Evolutionary conservation across 2,329 filamentous ascomycete genomes (phyloP), one percentile per base, ranked within the genome.

Genomic region (Pseudogymnoascus sp.): DNA sequence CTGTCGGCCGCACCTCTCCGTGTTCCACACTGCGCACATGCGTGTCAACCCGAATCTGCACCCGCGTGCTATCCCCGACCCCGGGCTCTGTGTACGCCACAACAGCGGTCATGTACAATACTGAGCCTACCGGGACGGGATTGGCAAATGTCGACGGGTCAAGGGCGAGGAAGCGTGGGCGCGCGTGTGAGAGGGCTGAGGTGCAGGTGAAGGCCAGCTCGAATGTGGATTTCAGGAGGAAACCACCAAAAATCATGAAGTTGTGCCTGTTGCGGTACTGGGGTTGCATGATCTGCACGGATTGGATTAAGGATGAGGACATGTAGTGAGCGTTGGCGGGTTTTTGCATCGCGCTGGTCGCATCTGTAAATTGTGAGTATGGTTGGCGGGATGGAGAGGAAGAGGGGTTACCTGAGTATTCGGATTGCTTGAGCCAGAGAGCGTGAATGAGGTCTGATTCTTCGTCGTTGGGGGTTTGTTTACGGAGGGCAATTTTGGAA

Each of bases 231-330:
- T 88, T 88, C 1, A 90, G 79, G 1, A 90, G 79, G 70, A 87
- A 89, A 11, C 88, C 88, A 62, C 88, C 88, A 69, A 90, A 90
- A 63, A 90, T 89, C 87, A 89, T 89, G 75, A 88, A 88, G 67
- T 87, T 85, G 73, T 89, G 86, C 2, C 85, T 75, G 73, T 88
- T 88, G 59, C 86, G 82, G 72, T 86, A 83, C 73, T 89, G 86
- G 0, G 88, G 88, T 68, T 89, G 87, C 87, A 90, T 90, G 66
- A 90, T 88, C 69, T 82, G 84, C 4, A 87, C 85, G n/a, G 84
- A 86, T 69, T 83, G 82, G 53, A 90, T 79, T 7, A 78, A 76
- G 0, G 87, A 88, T 34, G 79, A 77, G 60, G 82, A 79, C 87
- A 90, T 90, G 70, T 81, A 82, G 38, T 82, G 75, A 2, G 84